Conservation (phyloP, 768 basidiomycete genomes). For the Termitomyces sp. region DNA sequence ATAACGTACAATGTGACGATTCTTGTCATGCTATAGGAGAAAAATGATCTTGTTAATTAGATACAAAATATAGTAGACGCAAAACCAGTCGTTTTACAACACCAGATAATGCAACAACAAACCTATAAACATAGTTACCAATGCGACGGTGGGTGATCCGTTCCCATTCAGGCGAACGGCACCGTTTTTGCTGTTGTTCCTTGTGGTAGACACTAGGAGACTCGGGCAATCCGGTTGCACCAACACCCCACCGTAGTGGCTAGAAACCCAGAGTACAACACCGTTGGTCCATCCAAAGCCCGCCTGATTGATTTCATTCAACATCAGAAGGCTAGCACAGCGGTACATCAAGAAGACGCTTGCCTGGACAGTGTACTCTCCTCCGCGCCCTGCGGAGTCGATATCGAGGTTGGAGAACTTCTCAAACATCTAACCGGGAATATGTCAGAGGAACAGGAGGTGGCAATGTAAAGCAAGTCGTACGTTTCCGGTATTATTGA, state of each 20-base stretch:
- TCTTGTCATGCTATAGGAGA: neutral
- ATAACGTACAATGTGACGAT: neutral
- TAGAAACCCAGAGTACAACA: constrained; percentile 70
- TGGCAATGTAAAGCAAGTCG: constrained; percentile 22
- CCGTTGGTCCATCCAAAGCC: constrained; percentile 93
- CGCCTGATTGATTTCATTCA: constrained; percentile 32
- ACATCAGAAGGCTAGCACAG: neutral
- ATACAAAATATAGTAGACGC: neutral
- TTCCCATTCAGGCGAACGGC: neutral
- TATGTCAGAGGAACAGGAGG: constrained; percentile 1
- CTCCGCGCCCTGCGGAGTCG: constrained; percentile 75
- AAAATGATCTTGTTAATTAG: neutral
- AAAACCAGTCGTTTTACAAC: neutral
- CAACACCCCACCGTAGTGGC: constrained; percentile 58
- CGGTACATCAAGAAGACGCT: constrained; percentile 14
- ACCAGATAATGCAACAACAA: neutral
- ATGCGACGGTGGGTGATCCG: neutral
- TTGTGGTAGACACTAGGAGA: constrained; percentile 23
- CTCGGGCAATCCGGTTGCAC: constrained; percentile 62
- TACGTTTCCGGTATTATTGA: constrained; percentile 71
- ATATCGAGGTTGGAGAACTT: constrained; percentile 81
- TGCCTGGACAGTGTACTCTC: constrained; percentile 86
- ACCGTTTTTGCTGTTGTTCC: constrained; percentile 14
- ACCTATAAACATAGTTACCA: neutral
- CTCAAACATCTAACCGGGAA: constrained; percentile 70